Conservation (phyloP, 805 yeast genomes). For the Tetrapisispora arboricola region DNA sequence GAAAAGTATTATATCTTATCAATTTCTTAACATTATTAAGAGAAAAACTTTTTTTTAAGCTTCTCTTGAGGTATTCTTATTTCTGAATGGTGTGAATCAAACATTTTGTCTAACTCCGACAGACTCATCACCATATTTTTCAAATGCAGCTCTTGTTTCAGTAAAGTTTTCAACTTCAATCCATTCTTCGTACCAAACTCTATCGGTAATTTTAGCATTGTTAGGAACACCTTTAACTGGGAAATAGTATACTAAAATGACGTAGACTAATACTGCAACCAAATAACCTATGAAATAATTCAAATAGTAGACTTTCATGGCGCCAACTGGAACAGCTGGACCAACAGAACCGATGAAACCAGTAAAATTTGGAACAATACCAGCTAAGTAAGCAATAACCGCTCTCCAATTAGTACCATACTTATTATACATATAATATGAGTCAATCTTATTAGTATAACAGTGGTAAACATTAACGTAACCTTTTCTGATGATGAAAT, state of each 20-base stretch:
- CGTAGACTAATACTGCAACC: conserved; percentile 46
- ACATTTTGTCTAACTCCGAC: background rate
- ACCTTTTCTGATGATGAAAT: conserved; percentile 66
- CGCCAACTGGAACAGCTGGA: conserved; percentile 70
- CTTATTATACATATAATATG: conserved; percentile 48
- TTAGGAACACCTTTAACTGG: conserved; percentile 44
- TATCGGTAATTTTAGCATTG: conserved; percentile 31
- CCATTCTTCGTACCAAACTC: conserved; percentile 50
- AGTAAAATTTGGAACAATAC: conserved; percentile 72
- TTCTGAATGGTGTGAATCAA: background rate
- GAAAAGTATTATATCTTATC: too few species aligned
- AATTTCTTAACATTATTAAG: too few species aligned
- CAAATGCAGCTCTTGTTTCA: conserved; percentile 21
- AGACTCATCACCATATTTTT: conserved; percentile 7
- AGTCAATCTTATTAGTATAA: conserved; percentile 38
- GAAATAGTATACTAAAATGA: conserved; percentile 38
- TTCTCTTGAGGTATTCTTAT: background rate
- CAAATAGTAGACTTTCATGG: conserved; percentile 59
- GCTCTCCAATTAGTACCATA: conserved; percentile 81
- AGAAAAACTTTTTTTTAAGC: background rate
- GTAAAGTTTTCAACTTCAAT: conserved; percentile 56
- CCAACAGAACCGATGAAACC: conserved; percentile 83
- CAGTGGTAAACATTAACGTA: conserved; percentile 52
- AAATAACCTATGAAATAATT: conserved; percentile 72
- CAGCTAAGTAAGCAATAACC: conserved; percentile 65